A percentile compares a stretch with the other conserved stretches of the same genome.
Conservation (phyloP, 352 stramenopile species). For the Plasmopara muralis region DNA sequence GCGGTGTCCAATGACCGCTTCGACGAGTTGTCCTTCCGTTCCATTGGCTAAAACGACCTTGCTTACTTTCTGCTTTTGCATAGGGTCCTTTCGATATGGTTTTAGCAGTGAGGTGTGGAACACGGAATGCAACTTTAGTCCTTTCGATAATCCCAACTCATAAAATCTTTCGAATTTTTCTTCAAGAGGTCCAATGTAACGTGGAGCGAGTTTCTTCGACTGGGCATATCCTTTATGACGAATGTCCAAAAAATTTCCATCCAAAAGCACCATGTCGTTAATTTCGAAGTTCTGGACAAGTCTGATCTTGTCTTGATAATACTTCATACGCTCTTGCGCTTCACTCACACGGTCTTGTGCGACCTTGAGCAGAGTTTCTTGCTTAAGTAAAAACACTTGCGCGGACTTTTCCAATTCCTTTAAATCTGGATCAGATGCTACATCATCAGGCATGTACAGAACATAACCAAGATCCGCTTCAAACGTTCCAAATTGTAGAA, state of each 20-base stretch:
- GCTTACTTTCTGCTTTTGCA: background rate
- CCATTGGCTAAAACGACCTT: background rate
- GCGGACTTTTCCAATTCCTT: background rate
- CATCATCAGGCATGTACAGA: constrained; percentile 1
- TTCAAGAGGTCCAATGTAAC: constrained; percentile 7
- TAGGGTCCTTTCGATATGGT: background rate
- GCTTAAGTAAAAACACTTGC: background rate
- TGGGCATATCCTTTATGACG: no score
- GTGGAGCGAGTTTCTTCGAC: constrained; percentile 6
- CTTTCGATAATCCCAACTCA: background rate
- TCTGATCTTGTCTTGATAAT: no score
- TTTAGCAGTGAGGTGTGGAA: background rate
- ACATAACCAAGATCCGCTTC: no score
- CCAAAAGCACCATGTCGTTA: constrained; percentile 12
- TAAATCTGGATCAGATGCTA: background rate
- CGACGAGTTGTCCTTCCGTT: background rate
- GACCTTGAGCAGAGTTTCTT: background rate
- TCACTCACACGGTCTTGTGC: constrained; percentile 2
- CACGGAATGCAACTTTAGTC: constrained; percentile 3
- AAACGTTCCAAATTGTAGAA: no score
- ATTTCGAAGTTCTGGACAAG: no score
- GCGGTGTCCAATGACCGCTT: background rate
- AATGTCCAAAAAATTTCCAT: no score
- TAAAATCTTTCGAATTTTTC: constrained; percentile 4
- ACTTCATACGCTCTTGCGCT: no score